Evolutionary conservation across 192 early-diverging fungal genomes (phyloP).

Genomic region (Mortierella claussenii): DNA sequence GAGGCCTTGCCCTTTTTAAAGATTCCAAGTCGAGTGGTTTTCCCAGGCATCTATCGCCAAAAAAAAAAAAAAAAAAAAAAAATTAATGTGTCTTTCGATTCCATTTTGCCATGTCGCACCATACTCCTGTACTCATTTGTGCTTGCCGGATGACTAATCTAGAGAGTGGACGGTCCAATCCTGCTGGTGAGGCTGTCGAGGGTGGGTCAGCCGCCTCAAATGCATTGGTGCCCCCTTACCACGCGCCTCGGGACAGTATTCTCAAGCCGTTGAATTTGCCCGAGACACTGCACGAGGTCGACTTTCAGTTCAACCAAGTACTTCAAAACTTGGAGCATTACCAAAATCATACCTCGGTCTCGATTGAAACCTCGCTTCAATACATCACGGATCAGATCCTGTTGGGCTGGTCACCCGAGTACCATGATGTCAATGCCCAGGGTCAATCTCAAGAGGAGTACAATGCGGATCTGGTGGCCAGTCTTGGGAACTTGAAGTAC

Average conservation of each 20-base stretch:
- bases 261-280: slow-evolving; percentile 49
- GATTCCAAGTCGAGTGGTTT: slow-evolving; percentile 3
- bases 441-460: slow-evolving; percentile 46
- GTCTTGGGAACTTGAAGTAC: slow-evolving; percentile 49
- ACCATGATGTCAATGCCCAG: slow-evolving; percentile 27
- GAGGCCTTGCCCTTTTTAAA: slow-evolving; percentile 49
- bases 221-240: slow-evolving; percentile 21
- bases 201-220: slow-evolving; percentile 1
- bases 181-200: slow-evolving; percentile 4
- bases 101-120: too few relatives aligned
- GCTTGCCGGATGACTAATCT: too few relatives aligned
- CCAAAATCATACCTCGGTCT: slow-evolving; percentile 58
- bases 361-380: slow-evolving; percentile 55
- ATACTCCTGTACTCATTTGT: too few relatives aligned
- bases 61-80: background rate
- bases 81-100: too few relatives aligned
- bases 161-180: slow-evolving; percentile 27
- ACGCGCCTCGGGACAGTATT: slow-evolving; percentile 43
- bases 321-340: slow-evolving; percentile 60
- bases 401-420: slow-evolving; percentile 38
- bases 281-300: slow-evolving; percentile 53
- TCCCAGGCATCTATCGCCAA: slow-evolving; percentile 14
- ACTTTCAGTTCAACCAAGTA: slow-evolving; percentile 61
- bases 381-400: slow-evolving; percentile 59
- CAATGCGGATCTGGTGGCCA: slow-evolving; percentile 40